Base-by-base conservation (phyloP, 1,284 basidiomycete genomes). In the Trametes versicolor region DNA sequence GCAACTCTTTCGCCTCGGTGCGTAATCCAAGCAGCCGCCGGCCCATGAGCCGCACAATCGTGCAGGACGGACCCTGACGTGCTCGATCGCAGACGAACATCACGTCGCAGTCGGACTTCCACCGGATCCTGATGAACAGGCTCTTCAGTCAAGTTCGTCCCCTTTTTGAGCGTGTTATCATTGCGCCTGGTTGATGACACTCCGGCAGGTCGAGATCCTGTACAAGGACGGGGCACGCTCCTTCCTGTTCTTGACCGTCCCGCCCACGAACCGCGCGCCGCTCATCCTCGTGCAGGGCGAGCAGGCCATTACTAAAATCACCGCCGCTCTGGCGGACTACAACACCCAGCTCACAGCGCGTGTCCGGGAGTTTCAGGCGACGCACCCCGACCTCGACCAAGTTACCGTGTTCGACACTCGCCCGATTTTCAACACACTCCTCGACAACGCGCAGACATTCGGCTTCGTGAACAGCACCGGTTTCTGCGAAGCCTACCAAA, bases 181-280 rank as follows among this genome's bases (percentile, higher is more conserved):
- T 29, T 13, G 39, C 27, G 53, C 54, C 41, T 50, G 23, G 51
- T 43, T 61, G 59, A 65, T 43, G 17, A 49, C 45, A 53, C 59
- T 21, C 17, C 32, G 23, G 50, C 29, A 88, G 86, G 78, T 88
- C 41, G 84, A 89, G 63, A 78, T 80, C 34, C 77, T 90, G 23
- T 85, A 88, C 73, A 54, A 75, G 3, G 73, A 79, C 49, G 88
- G 88, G 37, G 88, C 85, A 37, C 85, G 87, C 21, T 83, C 84
- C 43, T 90, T 90, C 78, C 76, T 90, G 17, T 88, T 90, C 79
- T 77, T 90, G 49, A 89, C 85, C n/a, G 87, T 90, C 12, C 89
- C 88, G 1, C 87, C 88, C 9, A 84, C 82, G 27, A 81, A 90
- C 70, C 83, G 87, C 53, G 81, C 88, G 0, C 89, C 89, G 1